Conservation (phyloP, 1,139 yeast genomes). For the Sugiyamaella pinicola region DNA sequence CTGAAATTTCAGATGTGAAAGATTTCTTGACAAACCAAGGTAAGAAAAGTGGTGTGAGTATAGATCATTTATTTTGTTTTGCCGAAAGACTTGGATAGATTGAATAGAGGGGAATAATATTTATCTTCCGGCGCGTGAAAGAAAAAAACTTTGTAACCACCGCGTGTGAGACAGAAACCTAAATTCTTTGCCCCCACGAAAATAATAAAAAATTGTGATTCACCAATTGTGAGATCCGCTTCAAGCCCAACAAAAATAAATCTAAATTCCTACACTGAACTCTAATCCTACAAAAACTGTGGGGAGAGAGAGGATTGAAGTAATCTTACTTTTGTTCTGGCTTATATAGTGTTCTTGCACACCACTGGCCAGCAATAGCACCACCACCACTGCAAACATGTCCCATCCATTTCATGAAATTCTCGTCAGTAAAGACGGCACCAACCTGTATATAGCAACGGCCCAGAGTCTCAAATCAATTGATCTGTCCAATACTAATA, state of each 20-base stretch:
- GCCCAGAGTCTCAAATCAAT: constrained; percentile 24
- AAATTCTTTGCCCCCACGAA: background rate
- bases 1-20: constrained; percentile 1
- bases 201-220: background rate
- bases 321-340: background rate
- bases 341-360: no score
- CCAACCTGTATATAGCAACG: constrained; percentile 27
- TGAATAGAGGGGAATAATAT: no score
- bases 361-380: background rate
- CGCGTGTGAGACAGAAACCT: no score
- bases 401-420: constrained; percentile 32
- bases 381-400: constrained; percentile 9
- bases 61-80: background rate
- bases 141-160: no score
- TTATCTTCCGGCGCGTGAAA: background rate
- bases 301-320: background rate
- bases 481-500: constrained; percentile 14
- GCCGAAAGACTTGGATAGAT: background rate
- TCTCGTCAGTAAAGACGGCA: constrained; percentile 25
- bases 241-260: background rate
- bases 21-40: background rate
- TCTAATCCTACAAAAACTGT: background rate
- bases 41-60: constrained; percentile 3
- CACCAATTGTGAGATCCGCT: background rate
- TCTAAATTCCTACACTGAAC: background rate